Evolutionary conservation across 1,284 basidiomycete genomes (phyloP).

Genomic region (Neotropicomus parvogracilis): DNA sequence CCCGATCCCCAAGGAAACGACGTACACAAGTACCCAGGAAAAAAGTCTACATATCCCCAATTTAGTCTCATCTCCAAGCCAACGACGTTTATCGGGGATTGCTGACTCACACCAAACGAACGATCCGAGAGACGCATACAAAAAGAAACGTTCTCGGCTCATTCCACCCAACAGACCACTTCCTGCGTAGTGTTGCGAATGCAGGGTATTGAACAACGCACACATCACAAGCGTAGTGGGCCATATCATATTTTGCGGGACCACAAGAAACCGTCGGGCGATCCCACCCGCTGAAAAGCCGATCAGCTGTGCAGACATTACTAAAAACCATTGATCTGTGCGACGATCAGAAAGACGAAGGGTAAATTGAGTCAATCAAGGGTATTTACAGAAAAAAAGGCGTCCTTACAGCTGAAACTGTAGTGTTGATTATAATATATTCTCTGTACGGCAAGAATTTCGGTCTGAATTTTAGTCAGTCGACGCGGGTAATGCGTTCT

Average conservation of each 20-base stretch:
- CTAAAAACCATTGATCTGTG: conserved; percentile 36
- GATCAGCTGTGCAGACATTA: conserved; percentile 44
- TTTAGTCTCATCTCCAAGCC: conserved; percentile 2
- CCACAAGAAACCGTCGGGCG: conserved; percentile 42
- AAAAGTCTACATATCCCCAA: conserved; percentile 33
- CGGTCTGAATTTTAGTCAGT: conserved; percentile 49
- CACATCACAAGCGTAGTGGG: conserved; percentile 49
- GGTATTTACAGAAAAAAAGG: conserved; percentile 1
- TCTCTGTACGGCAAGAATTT: conserved; percentile 39
- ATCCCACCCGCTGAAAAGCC: conserved; percentile 49
- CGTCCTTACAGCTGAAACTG: conserved; percentile 33
- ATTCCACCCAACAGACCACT: conserved; percentile 40
- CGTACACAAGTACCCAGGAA: conserved; percentile 48
- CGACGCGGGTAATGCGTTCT: background rate
- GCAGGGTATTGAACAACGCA: conserved; percentile 55
- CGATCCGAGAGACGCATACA: conserved; percentile 39
- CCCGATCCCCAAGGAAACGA: conserved; percentile 6
- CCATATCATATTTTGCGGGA: conserved; percentile 48
- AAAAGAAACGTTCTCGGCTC: conserved; percentile 51
- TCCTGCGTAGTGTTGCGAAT: conserved; percentile 51
- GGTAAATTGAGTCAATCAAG: conserved; percentile 3
- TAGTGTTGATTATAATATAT: conserved; percentile 36
- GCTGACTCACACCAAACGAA: conserved; percentile 46
- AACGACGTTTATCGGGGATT: background rate
- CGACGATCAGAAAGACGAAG: background rate